Evolutionary conservation across 1,139 yeast species (phyloP).

Genomic region (Yamadazyma trypodendri): DNA sequence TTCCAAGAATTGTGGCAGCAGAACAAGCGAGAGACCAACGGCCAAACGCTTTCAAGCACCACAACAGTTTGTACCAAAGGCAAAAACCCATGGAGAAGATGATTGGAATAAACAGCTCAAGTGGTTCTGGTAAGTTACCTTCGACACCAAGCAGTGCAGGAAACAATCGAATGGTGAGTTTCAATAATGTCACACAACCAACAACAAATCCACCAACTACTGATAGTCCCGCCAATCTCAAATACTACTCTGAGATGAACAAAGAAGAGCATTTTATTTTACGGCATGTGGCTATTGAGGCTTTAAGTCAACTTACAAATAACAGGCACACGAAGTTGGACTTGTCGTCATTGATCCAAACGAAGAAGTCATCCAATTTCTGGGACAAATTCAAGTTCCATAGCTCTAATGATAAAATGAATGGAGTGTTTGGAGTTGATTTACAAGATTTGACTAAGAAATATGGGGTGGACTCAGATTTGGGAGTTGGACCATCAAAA

Average conservation of each 20-base stretch:
- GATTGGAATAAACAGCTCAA: conserved; percentile 4
- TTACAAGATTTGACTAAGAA: conserved; percentile 67
- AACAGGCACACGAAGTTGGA: conserved; percentile 49
- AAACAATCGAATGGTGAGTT: conserved; percentile 3
- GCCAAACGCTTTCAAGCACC: conserved; percentile 81
- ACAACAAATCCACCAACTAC: background rate
- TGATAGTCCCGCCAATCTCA: conserved; percentile 13
- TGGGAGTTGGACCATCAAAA: conserved; percentile 83
- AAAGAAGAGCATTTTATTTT: conserved; percentile 60
- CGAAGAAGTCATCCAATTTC: conserved; percentile 54
- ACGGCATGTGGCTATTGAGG: conserved; percentile 67
- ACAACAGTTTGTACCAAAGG: conserved; percentile 46
- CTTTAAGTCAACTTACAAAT: conserved; percentile 45
- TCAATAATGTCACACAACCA: conserved; percentile 1
- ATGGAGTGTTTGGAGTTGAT: conserved; percentile 75
- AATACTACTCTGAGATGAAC: conserved; percentile 72
- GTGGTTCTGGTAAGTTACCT: conserved; percentile 16
- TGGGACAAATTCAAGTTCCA: conserved; percentile 69
- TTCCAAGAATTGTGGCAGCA: conserved; percentile 94
- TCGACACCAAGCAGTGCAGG: conserved; percentile 16
- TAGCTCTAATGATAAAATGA: conserved; percentile 25
- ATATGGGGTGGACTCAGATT: conserved; percentile 82
- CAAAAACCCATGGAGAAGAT: conserved; percentile 27
- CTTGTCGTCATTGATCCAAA: conserved; percentile 52
- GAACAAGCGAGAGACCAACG: conserved; percentile 94